Percentiles rank a stretch among this genome's conserved stretches.
These are phyloP conservation scores for Globisporangium solare DNA, from an alignment of 352 stramenopile species.

Conservation along the genomic window DNA sequence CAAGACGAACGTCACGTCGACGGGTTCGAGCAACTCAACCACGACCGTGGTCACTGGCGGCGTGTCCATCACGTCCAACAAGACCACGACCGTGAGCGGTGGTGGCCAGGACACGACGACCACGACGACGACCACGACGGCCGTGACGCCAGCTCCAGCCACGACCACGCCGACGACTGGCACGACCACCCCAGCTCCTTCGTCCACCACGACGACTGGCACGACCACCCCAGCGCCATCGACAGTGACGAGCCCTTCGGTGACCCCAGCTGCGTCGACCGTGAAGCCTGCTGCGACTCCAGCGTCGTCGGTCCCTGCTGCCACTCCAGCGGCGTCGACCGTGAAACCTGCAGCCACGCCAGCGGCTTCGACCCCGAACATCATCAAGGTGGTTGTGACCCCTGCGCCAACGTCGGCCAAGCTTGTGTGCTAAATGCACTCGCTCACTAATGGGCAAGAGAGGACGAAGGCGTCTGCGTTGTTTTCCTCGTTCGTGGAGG, in stretches of 20 bases:
- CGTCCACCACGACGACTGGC: neutral
- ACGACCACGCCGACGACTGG: conserved; percentile 1
- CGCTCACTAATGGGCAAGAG: neutral
- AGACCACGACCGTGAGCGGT: conserved; percentile 5
- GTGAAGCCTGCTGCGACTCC: neutral
- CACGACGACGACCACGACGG: conserved; percentile 12
- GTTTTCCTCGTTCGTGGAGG: no score
- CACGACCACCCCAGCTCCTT: conserved; percentile 3
- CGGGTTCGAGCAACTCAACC: conserved; percentile 17
- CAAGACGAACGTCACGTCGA: conserved; percentile 15
- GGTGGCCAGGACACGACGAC: conserved; percentile 10
- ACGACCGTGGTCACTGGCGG: conserved; percentile 5
- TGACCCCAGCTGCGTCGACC: conserved; percentile 1
- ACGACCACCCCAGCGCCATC: conserved; percentile 4
- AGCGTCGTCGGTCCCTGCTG: neutral
- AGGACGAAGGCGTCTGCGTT: no score
- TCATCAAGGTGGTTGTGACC: conserved; percentile 17
- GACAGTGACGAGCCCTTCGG: neutral
- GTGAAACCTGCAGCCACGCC: conserved; percentile 8
- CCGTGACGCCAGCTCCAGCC: conserved; percentile 9
- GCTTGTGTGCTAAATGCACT: conserved; percentile 16
- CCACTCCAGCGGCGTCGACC: conserved; percentile 9
- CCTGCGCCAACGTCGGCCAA: conserved; percentile 14
- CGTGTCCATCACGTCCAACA: conserved; percentile 16
- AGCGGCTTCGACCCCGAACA: conserved; percentile 8